These are phyloP conservation scores for Talaromyces sp. DNA, from an alignment of 2,329 filamentous ascomycete genomes.

Conservation along the genomic window DNA sequence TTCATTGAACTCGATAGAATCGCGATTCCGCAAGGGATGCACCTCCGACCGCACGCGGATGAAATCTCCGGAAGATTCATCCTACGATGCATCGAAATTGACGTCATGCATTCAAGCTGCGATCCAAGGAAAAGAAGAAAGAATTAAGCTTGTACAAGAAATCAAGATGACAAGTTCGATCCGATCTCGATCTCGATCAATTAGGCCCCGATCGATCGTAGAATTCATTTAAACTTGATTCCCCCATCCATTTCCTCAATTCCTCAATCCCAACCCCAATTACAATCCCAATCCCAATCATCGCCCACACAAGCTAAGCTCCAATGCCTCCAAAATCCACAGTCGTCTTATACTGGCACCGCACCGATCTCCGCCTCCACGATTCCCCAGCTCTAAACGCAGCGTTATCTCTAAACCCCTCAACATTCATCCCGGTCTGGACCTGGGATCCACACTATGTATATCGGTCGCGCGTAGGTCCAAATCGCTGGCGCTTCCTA, in stretches of 20 bases:
- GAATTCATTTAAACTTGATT: no score
- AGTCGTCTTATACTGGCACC: constrained; percentile 73
- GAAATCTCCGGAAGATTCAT: neutral
- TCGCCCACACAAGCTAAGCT: no score
- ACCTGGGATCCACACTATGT: constrained; percentile 83
- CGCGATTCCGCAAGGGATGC: neutral
- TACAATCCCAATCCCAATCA: no score
- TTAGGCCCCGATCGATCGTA: neutral
- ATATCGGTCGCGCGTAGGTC: constrained; percentile 68
- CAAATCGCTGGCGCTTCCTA: constrained; percentile 76
- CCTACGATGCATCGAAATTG: neutral
- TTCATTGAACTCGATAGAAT: neutral
- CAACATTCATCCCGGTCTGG: constrained; percentile 73
- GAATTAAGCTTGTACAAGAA: neutral
- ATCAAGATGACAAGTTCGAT: neutral
- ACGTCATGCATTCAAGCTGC: neutral
- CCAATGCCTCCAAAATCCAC: constrained; percentile 6
- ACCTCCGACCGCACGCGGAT: neutral
- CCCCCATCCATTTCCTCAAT: neutral
- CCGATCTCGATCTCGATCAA: neutral
- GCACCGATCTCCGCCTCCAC: constrained; percentile 75
- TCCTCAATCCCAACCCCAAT: no score
- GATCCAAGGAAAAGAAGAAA: no score
- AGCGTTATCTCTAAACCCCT: constrained; percentile 69
- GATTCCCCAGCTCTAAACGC: constrained; percentile 74